Conservation (phyloP, 2,329 filamentous ascomycete genomes). For the Didymella segeticola region DNA sequence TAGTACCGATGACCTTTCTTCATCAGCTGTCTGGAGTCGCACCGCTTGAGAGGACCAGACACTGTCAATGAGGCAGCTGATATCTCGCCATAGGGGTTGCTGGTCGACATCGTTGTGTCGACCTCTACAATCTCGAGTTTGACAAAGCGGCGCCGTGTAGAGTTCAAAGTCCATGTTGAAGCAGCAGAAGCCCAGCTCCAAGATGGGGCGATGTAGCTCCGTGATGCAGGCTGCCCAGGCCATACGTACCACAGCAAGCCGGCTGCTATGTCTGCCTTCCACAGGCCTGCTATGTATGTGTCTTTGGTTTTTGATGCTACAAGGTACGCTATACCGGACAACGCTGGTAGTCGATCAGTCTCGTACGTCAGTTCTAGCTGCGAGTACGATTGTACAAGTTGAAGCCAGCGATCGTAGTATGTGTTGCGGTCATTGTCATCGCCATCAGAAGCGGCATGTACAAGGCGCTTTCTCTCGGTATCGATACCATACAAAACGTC, state of each 20-base stretch:
- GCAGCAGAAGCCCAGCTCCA: constrained; percentile 17
- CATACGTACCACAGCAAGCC: constrained; percentile 15
- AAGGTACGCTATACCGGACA: constrained; percentile 10
- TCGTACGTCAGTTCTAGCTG: constrained; percentile 9
- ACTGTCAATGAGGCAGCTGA: constrained; percentile 1
- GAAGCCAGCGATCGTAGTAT: constrained; percentile 11
- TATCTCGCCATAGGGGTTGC: constrained; percentile 13
- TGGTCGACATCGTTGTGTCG: not conserved
- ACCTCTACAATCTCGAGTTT: not conserved
- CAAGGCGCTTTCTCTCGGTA: constrained; percentile 1
- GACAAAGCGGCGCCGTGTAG: constrained; percentile 2
- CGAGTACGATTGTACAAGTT: constrained; percentile 11
- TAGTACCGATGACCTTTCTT: constrained; percentile 9
- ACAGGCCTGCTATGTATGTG: constrained; percentile 15
- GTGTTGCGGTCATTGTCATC: not conserved
- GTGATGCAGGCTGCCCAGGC: not conserved
- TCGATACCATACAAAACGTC: constrained; percentile 6
- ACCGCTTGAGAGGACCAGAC: constrained; percentile 7
- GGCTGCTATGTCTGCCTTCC: constrained; percentile 8
- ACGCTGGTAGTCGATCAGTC: constrained; percentile 10
- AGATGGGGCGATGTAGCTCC: not conserved
- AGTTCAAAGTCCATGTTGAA: not conserved
- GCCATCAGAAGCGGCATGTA: not conserved
- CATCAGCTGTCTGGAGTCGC: not conserved
- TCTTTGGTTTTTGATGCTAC: constrained; percentile 14